Evolutionary conservation across 2,329 filamentous ascomycete species (phyloP), one percentile per base, ranked within the genome.

Genomic region (Calonectria pauciramosa): DNA sequence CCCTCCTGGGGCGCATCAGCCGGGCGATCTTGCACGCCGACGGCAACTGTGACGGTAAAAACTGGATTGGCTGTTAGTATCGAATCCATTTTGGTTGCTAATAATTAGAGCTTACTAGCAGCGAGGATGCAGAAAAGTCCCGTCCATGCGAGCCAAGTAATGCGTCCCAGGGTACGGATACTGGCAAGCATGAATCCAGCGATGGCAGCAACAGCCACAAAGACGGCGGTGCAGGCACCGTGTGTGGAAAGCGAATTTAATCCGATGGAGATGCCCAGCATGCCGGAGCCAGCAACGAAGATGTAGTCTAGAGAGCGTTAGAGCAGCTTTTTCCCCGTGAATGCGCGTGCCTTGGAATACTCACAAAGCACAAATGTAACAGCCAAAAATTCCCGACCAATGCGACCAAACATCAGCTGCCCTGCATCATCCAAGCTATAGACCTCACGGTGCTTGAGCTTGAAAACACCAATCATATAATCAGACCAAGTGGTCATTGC

Each of bases 391-490:
- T 86, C 86, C 4, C 86, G 84, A 1, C 88, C 88, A 6, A 85
- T 70, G 3, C 82, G 84, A n/a, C 89, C 89, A 75, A 89, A 88
- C 18, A 90, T 83, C 41, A 89, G 82, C 5, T 76, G 76, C 30
- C 88, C 89, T 1, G 86, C 89, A 75, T 90, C 89, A 70, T 89
- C 89, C 72, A 90, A 88, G 49, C 87, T 85, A 77, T 90, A 90
- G 1, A 90, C 87, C 41, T 88, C 84, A 2, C 85, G 86, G 76
- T 90, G 89, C 28, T 82, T 81, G 32, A 87, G 77, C 78, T 90
- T 90, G 84, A 90, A 90, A 18, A 83, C 80, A 18, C 87, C 88
- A 10, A 89, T 82, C 26, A 88, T 86, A 74, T 87, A 88, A 68
- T 85, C 84, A 4, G 87, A 88, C 87, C 87, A 89, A 1, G 85